Base-by-base conservation (phyloP, 768 basidiomycete genomes). In the Zangia roseola region DNA sequence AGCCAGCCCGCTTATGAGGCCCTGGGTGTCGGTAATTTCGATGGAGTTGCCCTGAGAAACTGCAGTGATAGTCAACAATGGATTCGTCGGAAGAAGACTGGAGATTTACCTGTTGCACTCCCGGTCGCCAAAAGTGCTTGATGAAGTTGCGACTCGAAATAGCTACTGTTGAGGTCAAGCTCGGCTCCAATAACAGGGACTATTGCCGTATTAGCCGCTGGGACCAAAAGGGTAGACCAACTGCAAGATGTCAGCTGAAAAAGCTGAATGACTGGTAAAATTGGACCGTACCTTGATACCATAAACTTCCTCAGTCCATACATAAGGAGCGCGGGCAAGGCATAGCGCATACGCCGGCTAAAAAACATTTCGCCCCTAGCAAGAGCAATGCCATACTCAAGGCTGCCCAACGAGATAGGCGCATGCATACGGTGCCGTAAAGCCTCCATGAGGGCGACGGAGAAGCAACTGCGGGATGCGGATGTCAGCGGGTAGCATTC, bases 141-240 rank as follows among this genome's bases (percentile, higher is more conserved):
- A 5, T 39, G 17, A 4, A 54, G 34, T 10, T 44, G 34, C 19
- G 30, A 12, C 25, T 49, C 40, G 17, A 54, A 57, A 2, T 26
- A 46, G 9, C 9, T 43, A 4, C 44, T 43, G 3, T 14, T 34
- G 17, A 54, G 37, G 25, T 56, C 52, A 0, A 47, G 25, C 39
- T 56, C 55, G 14, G 20, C 30, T 10, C 55, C 55, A 4, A 17
- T 39, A 6, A 37, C 21, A 12, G n/a, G 17, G 14, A 43, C 13
- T 36, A 6, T 6, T 16, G n/a, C 19, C 13, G 12, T n/a, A 56
- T n/a, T 26, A 20, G 39, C 9, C 5, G 26, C 41, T 16, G 55
- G 55, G 1, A 45, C 39, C n/a, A 56, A 16, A 8, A 56, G 44
- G 13, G 55, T 56, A 31, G 55, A 26, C 52, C 55, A 56, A 16